Conservation (phyloP, 768 basidiomycete species). For the Sarcodon sp. region DNA sequence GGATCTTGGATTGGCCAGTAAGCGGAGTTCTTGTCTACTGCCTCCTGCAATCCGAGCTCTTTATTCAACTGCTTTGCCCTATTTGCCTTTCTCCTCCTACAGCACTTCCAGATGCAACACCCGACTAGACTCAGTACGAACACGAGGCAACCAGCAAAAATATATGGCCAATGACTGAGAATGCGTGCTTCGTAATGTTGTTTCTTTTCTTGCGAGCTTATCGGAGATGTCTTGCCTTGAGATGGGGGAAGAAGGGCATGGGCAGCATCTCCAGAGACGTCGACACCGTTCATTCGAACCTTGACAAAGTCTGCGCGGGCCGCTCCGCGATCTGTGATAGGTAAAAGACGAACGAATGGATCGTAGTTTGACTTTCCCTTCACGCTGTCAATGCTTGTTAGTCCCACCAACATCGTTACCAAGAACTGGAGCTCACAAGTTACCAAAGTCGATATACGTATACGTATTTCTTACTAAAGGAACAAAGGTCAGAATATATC, state of each 20-base stretch:
- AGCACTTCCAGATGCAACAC: conserved; percentile 18
- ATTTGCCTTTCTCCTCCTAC: conserved; percentile 9
- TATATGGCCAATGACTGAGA: conserved; percentile 17
- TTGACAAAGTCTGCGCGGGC: conserved; percentile 59
- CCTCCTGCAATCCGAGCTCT: neutral
- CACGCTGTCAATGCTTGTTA: conserved; percentile 16
- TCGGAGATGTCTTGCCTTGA: conserved; percentile 49
- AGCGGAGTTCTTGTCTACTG: neutral
- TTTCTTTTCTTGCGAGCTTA: conserved; percentile 54
- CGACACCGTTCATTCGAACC: conserved; percentile 44
- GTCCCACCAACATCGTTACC: neutral
- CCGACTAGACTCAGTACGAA: conserved; percentile 14
- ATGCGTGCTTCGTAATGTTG: conserved; percentile 24
- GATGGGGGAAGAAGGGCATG: conserved; percentile 48
- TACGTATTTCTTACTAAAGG: conserved; percentile 62
- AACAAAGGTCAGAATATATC: neutral
- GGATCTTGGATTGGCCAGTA: no score
- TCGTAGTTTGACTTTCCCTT: conserved; percentile 29
- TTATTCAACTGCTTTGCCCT: conserved; percentile 3
- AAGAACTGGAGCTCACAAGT: conserved; percentile 21
- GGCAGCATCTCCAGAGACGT: conserved; percentile 28
- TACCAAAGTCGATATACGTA: conserved; percentile 59
- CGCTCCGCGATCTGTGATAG: conserved; percentile 35
- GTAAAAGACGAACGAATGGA: conserved; percentile 61
- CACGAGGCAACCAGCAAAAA: conserved; percentile 18